These are phyloP conservation scores for Syncephalis plumigaleata DNA, from an alignment of 371 early-diverging fungal species.

Conservation along the genomic window DNA sequence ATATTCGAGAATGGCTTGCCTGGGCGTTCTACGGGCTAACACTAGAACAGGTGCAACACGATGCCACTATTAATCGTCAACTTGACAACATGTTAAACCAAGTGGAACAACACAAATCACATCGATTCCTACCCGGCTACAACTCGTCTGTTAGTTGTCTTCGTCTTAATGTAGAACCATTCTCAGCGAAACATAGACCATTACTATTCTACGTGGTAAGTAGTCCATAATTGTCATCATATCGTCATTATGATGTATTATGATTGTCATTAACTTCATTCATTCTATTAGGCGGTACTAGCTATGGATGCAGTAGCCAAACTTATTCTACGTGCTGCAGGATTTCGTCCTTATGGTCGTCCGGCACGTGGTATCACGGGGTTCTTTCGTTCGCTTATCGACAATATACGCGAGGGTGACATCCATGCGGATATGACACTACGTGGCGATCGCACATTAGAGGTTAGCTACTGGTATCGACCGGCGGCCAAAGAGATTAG, in stretches of 20 bases:
- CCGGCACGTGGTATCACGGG: neutral
- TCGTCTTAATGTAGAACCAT: slow-evolving; percentile 38
- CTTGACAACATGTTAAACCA: slow-evolving; percentile 22
- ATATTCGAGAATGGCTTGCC: slow-evolving; percentile 2
- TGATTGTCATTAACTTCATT: neutral
- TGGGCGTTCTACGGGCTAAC: neutral
- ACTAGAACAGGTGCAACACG: neutral
- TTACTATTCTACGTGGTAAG: slow-evolving; percentile 31
- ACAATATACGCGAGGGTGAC: neutral
- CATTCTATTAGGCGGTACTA: neutral
- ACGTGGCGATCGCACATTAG: no score
- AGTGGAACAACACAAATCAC: slow-evolving; percentile 19
- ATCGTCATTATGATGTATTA: neutral
- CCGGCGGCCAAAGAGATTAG: neutral
- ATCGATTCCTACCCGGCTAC: slow-evolving; percentile 27
- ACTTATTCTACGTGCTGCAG: neutral
- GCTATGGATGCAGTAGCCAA: neutral
- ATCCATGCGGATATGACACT: no score
- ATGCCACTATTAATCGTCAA: slow-evolving; percentile 15
- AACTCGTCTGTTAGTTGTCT: slow-evolving; percentile 32
- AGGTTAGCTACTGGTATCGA: neutral
- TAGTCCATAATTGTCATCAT: neutral
- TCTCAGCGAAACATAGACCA: slow-evolving; percentile 49
- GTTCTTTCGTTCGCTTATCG: neutral
- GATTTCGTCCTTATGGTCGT: neutral